These are phyloP conservation scores for Morella rubra DNA, from an alignment of 306 rosid genomes.

Conservation along the genomic window DNA sequence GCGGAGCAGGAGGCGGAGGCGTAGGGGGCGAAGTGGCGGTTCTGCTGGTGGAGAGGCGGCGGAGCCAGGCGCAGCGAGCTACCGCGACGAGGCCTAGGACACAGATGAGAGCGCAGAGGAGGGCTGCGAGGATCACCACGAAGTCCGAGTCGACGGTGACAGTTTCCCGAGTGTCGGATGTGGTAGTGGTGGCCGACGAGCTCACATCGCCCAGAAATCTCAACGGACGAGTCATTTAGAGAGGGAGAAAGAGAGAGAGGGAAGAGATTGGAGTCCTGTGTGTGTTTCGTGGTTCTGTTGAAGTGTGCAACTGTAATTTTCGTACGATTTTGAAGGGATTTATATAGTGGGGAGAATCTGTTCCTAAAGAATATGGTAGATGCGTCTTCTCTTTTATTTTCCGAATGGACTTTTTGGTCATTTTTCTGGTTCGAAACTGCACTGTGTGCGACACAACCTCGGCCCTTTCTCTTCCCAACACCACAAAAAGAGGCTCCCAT, in stretches of 20 bases:
- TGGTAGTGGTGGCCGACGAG: constrained; percentile 31
- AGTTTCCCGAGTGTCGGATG: constrained; percentile 11
- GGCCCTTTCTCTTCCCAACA: no score
- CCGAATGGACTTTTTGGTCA: not conserved
- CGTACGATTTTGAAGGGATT: not conserved
- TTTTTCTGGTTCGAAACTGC: no score
- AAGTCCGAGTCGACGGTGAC: constrained; percentile 50
- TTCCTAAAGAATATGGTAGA: not conserved
- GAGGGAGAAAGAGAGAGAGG: constrained; percentile 13
- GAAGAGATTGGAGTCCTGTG: not conserved
- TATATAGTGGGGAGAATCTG: not conserved
- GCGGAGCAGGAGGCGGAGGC: constrained; percentile 8
- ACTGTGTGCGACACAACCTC: no score
- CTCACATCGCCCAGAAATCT: constrained; percentile 49
- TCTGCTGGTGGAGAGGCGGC: constrained; percentile 41
- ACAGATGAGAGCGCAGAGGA: constrained; percentile 77
- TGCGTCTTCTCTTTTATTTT: not conserved
- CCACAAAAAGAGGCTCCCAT: no score
- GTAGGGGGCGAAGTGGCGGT: not conserved
- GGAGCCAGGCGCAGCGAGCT: constrained; percentile 78
- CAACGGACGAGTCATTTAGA: constrained; percentile 60
- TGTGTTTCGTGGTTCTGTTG: not conserved
- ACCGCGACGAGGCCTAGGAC: constrained; percentile 70
- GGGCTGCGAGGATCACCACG: constrained; percentile 73
- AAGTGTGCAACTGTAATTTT: not conserved